phyloP scores from a whole-genome alignment of 192 early-diverging fungal species.

The Thamnidium elegans region DNA sequence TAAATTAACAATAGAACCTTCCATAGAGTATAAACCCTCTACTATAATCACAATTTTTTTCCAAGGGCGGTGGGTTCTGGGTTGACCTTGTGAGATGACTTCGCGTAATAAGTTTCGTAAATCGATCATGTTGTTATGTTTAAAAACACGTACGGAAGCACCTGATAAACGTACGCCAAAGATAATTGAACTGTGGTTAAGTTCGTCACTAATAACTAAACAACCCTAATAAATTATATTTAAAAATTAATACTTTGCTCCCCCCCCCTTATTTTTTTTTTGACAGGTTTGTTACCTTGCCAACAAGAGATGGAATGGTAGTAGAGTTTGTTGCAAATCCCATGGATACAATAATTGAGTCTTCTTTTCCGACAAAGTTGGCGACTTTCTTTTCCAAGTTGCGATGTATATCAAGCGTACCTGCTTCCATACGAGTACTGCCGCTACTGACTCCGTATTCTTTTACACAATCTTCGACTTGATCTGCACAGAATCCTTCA shows the following conservation, averaged over 20 bases:
- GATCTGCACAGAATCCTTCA: constrained; percentile 83
- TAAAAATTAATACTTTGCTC: background rate
- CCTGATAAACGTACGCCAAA: constrained; percentile 84
- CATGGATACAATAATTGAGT: constrained; percentile 79
- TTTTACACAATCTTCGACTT: constrained; percentile 65
- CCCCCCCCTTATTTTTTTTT: background rate
- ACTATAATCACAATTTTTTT: constrained; percentile 92
- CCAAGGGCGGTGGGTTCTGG: constrained; percentile 89
- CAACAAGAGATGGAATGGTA: constrained; percentile 81
- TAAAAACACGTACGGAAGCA: constrained; percentile 80
- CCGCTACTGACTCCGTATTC: constrained; percentile 61
- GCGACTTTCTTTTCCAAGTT: constrained; percentile 78
- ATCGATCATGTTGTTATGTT: constrained; percentile 76
- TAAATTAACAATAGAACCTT: constrained; percentile 77
- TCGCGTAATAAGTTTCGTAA: constrained; percentile 72
- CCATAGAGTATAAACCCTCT: constrained; percentile 92
- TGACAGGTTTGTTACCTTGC: constrained; percentile 20
- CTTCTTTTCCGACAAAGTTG: constrained; percentile 81
- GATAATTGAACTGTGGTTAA: constrained; percentile 85
- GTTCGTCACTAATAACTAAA: constrained; percentile 83
- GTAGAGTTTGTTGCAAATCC: constrained; percentile 91
- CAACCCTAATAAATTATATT: constrained; percentile 51
- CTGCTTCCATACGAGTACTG: constrained; percentile 64
- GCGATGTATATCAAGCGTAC: constrained; percentile 56
- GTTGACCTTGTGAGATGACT: constrained; percentile 84